Conservation (phyloP, 1,284 basidiomycete genomes). For the Phaffia rhodozyma region DNA sequence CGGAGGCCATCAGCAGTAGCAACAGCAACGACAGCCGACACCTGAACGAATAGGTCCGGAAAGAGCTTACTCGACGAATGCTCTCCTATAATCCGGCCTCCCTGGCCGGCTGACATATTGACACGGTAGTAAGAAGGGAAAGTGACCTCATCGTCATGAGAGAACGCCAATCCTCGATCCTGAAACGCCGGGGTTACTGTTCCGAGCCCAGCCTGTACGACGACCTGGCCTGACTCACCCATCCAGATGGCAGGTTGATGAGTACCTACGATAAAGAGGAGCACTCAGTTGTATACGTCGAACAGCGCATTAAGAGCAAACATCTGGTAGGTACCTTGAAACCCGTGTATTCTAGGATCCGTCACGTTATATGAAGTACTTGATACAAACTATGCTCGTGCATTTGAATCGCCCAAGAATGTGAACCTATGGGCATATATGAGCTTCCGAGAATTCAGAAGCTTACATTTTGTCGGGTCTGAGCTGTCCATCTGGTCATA, state of each 20-base stretch:
- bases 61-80: slow-evolving; percentile 54
- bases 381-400: slow-evolving; percentile 62
- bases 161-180: slow-evolving; percentile 50
- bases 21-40: background rate
- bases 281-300: too few species aligned
- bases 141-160: slow-evolving; percentile 48
- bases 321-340: slow-evolving; percentile 39
- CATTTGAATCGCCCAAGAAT: slow-evolving; percentile 23
- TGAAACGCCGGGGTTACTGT: slow-evolving; percentile 45
- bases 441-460: background rate
- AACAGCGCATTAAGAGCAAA: too few species aligned
- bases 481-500: slow-evolving; percentile 57
- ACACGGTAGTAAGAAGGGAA: slow-evolving; percentile 58
- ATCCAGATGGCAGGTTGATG: slow-evolving; percentile 84
- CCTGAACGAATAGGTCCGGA: too few species aligned
- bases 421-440: background rate
- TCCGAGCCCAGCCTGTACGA: slow-evolving; percentile 51
- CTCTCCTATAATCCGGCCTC: slow-evolving; percentile 47
- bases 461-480: slow-evolving; percentile 31
- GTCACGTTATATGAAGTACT: slow-evolving; percentile 66
- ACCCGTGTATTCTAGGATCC: slow-evolving; percentile 52
- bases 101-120: slow-evolving; percentile 43
- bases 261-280: slow-evolving; percentile 37
- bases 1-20: background rate
- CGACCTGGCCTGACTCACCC: slow-evolving; percentile 49